A percentile compares a stretch with the other conserved stretches of the same genome.
These are phyloP conservation scores for Xylaria sp. DNA, from an alignment of 2,329 filamentous ascomycete genomes.

Conservation along the genomic window DNA sequence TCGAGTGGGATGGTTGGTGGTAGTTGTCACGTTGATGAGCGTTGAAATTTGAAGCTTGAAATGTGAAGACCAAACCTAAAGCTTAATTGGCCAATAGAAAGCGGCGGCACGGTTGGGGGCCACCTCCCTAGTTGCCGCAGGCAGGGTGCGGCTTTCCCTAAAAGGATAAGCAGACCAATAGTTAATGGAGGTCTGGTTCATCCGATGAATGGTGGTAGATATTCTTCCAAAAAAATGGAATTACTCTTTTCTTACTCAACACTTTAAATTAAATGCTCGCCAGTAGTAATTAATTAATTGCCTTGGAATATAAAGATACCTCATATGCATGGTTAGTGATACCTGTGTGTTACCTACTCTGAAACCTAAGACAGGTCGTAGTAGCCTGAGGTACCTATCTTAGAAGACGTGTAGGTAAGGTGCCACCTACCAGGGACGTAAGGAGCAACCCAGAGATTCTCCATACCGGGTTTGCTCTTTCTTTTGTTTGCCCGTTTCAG, in stretches of 20 bases:
- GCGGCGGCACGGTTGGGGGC: not conserved
- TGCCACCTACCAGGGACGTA: not conserved
- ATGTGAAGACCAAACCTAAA: slow-evolving; percentile 5
- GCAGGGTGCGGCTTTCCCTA: slow-evolving; percentile 19
- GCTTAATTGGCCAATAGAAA: slow-evolving; percentile 32
- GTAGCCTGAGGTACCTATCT: not conserved
- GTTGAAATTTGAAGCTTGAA: slow-evolving; percentile 20
- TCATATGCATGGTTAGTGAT: not conserved
- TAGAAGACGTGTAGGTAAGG: not conserved
- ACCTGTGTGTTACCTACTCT: not conserved
- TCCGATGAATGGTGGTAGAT: not conserved
- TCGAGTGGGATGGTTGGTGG: slow-evolving; percentile 4
- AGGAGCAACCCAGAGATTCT: slow-evolving; percentile 10
- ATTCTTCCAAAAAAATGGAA: not conserved
- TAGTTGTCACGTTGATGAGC: slow-evolving; percentile 6
- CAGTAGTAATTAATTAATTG: not conserved
- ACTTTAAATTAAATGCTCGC: not conserved
- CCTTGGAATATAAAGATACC: not conserved
- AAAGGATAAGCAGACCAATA: slow-evolving; percentile 16
- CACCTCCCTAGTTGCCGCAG: slow-evolving; percentile 3
- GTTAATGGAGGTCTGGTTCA: slow-evolving; percentile 4
- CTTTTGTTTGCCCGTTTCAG: slow-evolving; percentile 30
- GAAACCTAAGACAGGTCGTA: too few species aligned
- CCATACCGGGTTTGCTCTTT: not conserved
- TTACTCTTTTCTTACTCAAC: not conserved